Evolutionary conservation across 2,329 filamentous ascomycete species (phyloP).

Genomic region (Alternaria solani): DNA sequence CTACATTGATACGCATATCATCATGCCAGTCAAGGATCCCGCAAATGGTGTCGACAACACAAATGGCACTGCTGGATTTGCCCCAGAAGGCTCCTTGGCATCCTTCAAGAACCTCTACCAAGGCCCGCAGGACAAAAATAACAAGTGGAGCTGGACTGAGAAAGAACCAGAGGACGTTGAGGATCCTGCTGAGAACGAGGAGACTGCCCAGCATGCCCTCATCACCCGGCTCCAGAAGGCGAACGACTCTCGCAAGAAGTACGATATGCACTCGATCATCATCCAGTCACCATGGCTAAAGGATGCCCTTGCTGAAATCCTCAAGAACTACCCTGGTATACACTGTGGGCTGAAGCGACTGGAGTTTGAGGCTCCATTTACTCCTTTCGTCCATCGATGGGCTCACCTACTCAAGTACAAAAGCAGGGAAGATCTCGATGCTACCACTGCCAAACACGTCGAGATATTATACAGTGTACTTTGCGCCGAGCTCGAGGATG

Average conservation of each 20-base stretch:
- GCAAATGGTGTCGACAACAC: constrained; percentile 11
- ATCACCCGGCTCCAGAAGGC: constrained; percentile 50
- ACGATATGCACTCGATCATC: constrained; percentile 69
- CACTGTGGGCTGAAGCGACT: constrained; percentile 67
- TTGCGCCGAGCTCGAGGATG: constrained; percentile 48
- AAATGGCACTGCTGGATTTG: constrained; percentile 2
- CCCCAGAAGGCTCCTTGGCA: constrained; percentile 24
- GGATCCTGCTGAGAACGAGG: constrained; percentile 63
- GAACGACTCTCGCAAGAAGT: constrained; percentile 65
- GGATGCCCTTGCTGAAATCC: constrained; percentile 62
- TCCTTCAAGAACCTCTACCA: constrained; percentile 34
- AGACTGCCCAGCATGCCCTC: constrained; percentile 65
- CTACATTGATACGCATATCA: background rate
- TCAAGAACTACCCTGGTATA: constrained; percentile 67
- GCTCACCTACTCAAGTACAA: constrained; percentile 36
- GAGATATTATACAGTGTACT: constrained; percentile 50
- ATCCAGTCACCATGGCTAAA: constrained; percentile 70
- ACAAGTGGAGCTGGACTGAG: constrained; percentile 37
- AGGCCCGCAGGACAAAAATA: constrained; percentile 34
- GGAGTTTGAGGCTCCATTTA: constrained; percentile 67
- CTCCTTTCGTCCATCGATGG: constrained; percentile 73
- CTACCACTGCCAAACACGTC: constrained; percentile 45
- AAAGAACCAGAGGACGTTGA: constrained; percentile 35
- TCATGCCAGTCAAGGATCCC: constrained; percentile 6
- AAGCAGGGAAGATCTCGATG: constrained; percentile 25